Percentiles rank a stretch among this genome's conserved stretches.
These are phyloP conservation scores for Neophaeococcomyces aloes DNA, from an alignment of 2,329 filamentous ascomycete species.

Conservation along the genomic window DNA sequence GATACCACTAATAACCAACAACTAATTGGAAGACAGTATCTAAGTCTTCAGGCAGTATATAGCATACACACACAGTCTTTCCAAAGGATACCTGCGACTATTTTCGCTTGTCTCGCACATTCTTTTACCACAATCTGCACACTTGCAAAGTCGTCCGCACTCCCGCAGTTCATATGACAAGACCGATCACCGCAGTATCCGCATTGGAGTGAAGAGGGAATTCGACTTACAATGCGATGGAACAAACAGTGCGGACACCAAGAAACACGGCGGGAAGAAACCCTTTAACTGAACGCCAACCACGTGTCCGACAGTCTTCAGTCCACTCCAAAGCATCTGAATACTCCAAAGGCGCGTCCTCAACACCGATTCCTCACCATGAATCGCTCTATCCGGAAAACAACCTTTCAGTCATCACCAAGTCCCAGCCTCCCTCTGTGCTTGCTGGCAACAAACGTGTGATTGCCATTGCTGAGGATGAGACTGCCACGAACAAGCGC, in stretches of 20 bases:
- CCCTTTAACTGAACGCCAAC: conserved; percentile 18
- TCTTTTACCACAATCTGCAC: no score
- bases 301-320: conserved; percentile 10
- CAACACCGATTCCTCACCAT: conserved; percentile 19
- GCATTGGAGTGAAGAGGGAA: neutral
- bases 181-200: neutral
- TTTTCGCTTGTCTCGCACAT: no score
- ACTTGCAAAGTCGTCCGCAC: no score
- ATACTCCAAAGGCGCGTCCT: neutral
- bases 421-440: conserved; percentile 8
- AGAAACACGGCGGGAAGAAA: conserved; percentile 9
- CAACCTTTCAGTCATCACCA: conserved; percentile 16
- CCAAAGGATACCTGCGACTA: no score
- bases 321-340: conserved; percentile 8
- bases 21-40: no score
- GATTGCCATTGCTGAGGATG: conserved; percentile 41
- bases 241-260: conserved; percentile 2
- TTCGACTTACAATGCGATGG: neutral
- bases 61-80: no score
- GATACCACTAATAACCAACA: no score
- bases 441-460: conserved; percentile 41
- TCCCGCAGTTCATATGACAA: neutral
- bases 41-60: no score
- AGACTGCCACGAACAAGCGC: conserved; percentile 29
- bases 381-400: conserved; percentile 24